These are phyloP conservation scores for Apostasia shenzhenica DNA, from an alignment of 106 monocot genomes.

Conservation along the genomic window DNA sequence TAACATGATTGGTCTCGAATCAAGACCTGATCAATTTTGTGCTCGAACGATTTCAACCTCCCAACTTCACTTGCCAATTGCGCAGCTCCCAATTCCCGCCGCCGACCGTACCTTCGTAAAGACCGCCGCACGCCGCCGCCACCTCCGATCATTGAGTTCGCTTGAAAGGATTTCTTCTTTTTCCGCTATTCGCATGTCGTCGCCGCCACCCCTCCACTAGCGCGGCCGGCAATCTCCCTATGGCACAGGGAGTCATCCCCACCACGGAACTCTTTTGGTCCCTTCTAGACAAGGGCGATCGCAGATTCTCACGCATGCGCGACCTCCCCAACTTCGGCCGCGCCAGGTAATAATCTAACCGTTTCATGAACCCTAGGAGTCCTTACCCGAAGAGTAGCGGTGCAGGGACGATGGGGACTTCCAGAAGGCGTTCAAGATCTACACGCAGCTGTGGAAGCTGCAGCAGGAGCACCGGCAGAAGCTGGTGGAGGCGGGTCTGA, in stretches of 20 bases:
- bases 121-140: no score
- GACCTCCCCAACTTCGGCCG: constrained; percentile 52
- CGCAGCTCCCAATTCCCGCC: no score
- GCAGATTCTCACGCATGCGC: constrained; percentile 59
- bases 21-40: no score
- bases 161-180: background rate
- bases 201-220: background rate
- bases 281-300: constrained; percentile 66
- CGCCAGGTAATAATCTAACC: constrained; percentile 19
- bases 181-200: background rate
- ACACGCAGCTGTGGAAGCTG: constrained; percentile 71
- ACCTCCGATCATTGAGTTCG: no score
- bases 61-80: no score
- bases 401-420: constrained; percentile 47
- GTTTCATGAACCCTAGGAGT: background rate
- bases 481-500: constrained; percentile 57
- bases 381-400: background rate
- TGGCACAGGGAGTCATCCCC: constrained; percentile 17
- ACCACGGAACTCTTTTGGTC: constrained; percentile 63
- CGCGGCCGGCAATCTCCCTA: background rate
- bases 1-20: no score
- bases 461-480: constrained; percentile 66
- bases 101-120: no score
- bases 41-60: no score
- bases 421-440: constrained; percentile 67